Evolutionary conservation across 2,329 filamentous ascomycete genomes (phyloP).

Genomic region (Aspergillus alliaceus): DNA sequence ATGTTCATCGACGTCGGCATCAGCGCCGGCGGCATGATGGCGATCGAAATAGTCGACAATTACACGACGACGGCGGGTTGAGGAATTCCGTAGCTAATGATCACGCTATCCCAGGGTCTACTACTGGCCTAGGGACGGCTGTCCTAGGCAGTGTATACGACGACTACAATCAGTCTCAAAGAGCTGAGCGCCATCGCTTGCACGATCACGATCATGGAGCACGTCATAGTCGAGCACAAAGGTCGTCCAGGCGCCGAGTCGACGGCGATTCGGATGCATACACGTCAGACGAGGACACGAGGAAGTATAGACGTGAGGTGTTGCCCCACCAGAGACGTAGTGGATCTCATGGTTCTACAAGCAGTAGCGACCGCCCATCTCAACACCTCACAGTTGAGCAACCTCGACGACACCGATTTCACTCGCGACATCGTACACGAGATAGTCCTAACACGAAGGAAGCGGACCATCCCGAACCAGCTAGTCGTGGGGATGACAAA

Average conservation of each 20-base stretch:
- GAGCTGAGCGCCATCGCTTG: slow-evolving; percentile 23
- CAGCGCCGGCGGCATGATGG: slow-evolving; percentile 25
- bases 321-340: slow-evolving; percentile 23
- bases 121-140: slow-evolving; percentile 36
- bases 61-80: slow-evolving; percentile 22
- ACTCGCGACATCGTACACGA: slow-evolving; percentile 23
- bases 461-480: slow-evolving; percentile 16
- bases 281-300: slow-evolving; percentile 35
- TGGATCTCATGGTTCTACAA: slow-evolving; percentile 28
- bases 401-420: slow-evolving; percentile 22
- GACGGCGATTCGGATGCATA: slow-evolving; percentile 29
- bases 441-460: slow-evolving; percentile 15
- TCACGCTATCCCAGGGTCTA: slow-evolving; percentile 15
- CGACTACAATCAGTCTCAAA: slow-evolving; percentile 27
- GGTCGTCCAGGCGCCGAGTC: slow-evolving; percentile 21
- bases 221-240: slow-evolving; percentile 25
- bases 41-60: slow-evolving; percentile 15
- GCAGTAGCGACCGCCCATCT: slow-evolving; percentile 18
- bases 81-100: slow-evolving; percentile 17
- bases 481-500: slow-evolving; percentile 23
- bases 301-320: slow-evolving; percentile 30
- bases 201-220: slow-evolving; percentile 12
- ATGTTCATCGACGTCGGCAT: slow-evolving; percentile 42
- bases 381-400: slow-evolving; percentile 22
- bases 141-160: slow-evolving; percentile 38